Conservation (phyloP, 192 early-diverging fungal species). For the Gaertneriomyces sp. region DNA sequence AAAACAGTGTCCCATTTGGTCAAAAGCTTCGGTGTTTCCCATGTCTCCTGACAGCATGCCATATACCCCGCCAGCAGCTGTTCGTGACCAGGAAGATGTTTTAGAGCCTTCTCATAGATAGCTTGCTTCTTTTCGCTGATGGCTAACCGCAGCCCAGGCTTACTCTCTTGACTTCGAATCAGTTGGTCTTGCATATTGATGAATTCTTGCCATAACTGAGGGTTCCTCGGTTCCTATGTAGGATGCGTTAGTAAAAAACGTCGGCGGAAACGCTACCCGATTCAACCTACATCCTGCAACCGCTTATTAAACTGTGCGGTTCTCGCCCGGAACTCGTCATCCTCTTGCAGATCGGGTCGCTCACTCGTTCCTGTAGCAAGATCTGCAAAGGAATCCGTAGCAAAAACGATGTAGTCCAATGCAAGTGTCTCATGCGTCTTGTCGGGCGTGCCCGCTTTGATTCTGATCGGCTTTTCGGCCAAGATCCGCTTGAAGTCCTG, state of each 20-base stretch:
- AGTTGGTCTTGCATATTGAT: constrained; percentile 43
- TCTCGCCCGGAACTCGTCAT: constrained; percentile 18
- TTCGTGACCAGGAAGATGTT: constrained; percentile 23
- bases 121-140: constrained; percentile 42
- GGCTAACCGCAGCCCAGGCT: constrained; percentile 4
- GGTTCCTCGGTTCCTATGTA: constrained; percentile 35
- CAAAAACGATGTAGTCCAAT: neutral
- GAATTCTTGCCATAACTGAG: constrained; percentile 36
- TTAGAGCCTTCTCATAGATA: constrained; percentile 44
- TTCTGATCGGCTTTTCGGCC: neutral
- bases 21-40: constrained; percentile 29
- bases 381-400: neutral
- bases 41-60: constrained; percentile 21
- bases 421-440: too few species aligned
- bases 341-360: constrained; percentile 5
- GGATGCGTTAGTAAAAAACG: too few species aligned
- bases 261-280: constrained; percentile 3
- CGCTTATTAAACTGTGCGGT: constrained; percentile 27
- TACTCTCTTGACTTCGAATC: neutral
- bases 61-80: constrained; percentile 34
- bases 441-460: too few species aligned
- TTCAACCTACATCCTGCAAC: constrained; percentile 16
- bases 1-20: constrained; percentile 45
- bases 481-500: constrained; percentile 19
- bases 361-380: neutral